Base-by-base conservation (phyloP, 768 basidiomycete genomes). In the Asterophora lycoperdoides region DNA sequence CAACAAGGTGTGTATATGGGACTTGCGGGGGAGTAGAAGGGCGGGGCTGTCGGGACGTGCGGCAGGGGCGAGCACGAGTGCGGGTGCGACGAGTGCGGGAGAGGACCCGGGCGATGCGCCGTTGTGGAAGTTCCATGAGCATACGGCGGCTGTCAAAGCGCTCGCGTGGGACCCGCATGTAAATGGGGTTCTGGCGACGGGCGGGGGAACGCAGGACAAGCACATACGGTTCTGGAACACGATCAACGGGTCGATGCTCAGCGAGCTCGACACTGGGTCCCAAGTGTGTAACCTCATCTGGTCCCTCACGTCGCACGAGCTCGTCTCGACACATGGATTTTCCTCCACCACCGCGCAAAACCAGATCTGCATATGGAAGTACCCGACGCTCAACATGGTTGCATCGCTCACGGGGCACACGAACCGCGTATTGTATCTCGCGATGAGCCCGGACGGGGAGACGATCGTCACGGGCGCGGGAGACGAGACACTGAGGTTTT, bases 1-100 rank as follows among this genome's bases (percentile, higher is more conserved):
- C 68, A 99, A 99, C 70, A 97, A 97, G 70, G 89, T 99, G 14
- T 93, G 91, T 59, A 93, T 99, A 45, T 99, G 94, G 91, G 93
- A 97, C 62, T 69, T 92, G 46, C 76, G 89, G 48, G 88, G 86
- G 23, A 23, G 8, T 53, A 56, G 18, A 55, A 43, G 46, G 62
- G 62, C 3, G 64, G 63, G 9, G 57, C 60, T 10, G 26, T 7
- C 20, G 26, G 26, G 3, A 17, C 30, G 38, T 35, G 39, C 14
- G 49, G 33, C 14, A 45, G 57, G 13, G 65, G 68, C 4, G 68
- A 68, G 23, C 23, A 23, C 23, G 23, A 23, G 23, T 29, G 58
- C 57, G 1, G 62, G 62, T 23, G 23, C 23, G 65, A 68, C 4
- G 68, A 68, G 23, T 23, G 23, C n/a, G n/a, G n/a, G 23, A 28